Evolutionary conservation across 495 filamentous ascomycete species (phyloP), one percentile per base, ranked within the genome.

Genomic region (Penicillium waksmanii): DNA sequence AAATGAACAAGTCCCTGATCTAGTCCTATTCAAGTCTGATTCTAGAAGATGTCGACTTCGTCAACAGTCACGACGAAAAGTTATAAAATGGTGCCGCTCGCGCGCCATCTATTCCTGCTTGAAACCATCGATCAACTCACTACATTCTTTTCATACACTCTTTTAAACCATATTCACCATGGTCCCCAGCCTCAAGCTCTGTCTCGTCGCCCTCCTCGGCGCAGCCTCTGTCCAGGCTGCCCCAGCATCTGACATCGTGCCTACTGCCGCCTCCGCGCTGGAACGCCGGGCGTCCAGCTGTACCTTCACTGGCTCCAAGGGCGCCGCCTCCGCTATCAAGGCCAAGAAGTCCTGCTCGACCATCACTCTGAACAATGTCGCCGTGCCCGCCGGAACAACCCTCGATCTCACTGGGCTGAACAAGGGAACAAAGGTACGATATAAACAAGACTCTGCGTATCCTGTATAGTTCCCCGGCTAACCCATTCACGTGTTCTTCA

Each of bases 331-430:
- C 3, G 80, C 74, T 3, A 77, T 64, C 57, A 69, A 70, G 55
- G 72, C 73, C 40, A 77, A 84, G 21, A 48, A 11, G 6, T 48
- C 46, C 13, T 85, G 82, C 69, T 74, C 81, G 1, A 80, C 78
- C 8, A 83, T 85, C 48, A 64, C 77, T 21, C 68, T 84, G 12
- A 74, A 67, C 18, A 61, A 60, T 48, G 58, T 85, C 42, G 74
- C 73, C 13, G 82, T 85, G 0, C 82, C 82, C 3, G 73, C 82
- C n/a, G 82, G 82, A 27, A 70, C 67, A 4, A 85, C 81, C 3
- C 73, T 85, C 2, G 77, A 85, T 58, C 66, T 85, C 44, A 79
- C 74, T 25, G 70, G 70, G 31, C 71, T 85, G 12, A 73, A 68
- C 5, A 60, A 70, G 11, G 80, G 74, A 38, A 83, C 82, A 7